Evolutionary conservation across 192 early-diverging fungal species (phyloP).

Genomic region (Nowakowskiella sp.): DNA sequence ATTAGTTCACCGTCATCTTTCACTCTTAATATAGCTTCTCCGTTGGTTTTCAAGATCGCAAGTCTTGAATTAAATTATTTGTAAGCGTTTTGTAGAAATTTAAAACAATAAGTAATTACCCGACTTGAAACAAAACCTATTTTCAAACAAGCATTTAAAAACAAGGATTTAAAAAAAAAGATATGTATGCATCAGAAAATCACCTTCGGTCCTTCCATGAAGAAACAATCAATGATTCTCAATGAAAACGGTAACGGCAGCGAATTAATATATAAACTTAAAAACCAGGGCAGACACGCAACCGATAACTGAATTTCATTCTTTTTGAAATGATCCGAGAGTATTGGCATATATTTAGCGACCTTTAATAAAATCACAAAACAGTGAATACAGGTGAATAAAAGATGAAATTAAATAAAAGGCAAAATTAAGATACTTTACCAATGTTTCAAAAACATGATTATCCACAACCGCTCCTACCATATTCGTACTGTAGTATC

Average conservation of each 20-base stretch:
- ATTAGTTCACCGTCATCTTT: slow-evolving; percentile 52
- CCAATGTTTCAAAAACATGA: slow-evolving; percentile 84
- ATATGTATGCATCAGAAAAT: background rate
- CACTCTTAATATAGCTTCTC: slow-evolving; percentile 43
- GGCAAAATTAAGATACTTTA: slow-evolving; percentile 8
- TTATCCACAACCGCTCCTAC: slow-evolving; percentile 95
- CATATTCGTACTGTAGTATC: slow-evolving; percentile 97
- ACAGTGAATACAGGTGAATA: background rate
- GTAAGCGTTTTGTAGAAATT: background rate
- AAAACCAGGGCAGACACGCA: slow-evolving; percentile 95
- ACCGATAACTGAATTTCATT: slow-evolving; percentile 93
- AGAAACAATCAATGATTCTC: slow-evolving; percentile 91
- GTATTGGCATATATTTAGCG: slow-evolving; percentile 82
- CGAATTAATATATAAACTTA: slow-evolving; percentile 93
- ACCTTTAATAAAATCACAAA: slow-evolving; percentile 29
- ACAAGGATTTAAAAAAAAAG: slow-evolving; percentile 1
- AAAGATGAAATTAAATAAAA: background rate
- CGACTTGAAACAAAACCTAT: slow-evolving; percentile 84
- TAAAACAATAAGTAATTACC: slow-evolving; percentile 37
- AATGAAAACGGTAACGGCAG: slow-evolving; percentile 85
- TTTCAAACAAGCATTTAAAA: slow-evolving; percentile 3
- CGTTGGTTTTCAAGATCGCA: slow-evolving; percentile 92
- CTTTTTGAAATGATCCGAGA: slow-evolving; percentile 74
- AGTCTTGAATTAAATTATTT: slow-evolving; percentile 32
- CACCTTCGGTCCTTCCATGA: slow-evolving; percentile 88